Evolutionary conservation across 208 protist genomes (phyloP).

Genomic region (Crithidia sp.): DNA sequence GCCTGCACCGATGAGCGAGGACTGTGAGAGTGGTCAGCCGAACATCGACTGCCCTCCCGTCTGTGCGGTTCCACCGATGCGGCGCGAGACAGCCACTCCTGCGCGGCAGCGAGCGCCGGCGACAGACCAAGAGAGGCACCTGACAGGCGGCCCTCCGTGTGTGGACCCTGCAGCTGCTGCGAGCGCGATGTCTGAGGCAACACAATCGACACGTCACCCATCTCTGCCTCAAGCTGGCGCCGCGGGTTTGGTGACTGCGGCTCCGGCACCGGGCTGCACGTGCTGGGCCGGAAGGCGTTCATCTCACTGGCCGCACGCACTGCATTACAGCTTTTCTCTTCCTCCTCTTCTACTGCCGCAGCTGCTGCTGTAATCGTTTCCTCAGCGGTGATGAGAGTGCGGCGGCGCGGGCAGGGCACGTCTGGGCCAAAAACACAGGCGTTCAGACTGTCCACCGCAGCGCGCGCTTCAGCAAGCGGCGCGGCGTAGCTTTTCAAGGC

Average conservation of each 20-base stretch:
- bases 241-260: conserved; percentile 32
- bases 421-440: background rate
- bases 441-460: conserved; percentile 18
- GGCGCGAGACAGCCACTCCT: conserved; percentile 20
- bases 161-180: conserved; percentile 7
- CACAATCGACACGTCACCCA: conserved; percentile 13
- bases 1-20: conserved; percentile 18
- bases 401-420: conserved; percentile 5
- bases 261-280: conserved; percentile 3
- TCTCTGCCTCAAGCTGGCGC: conserved; percentile 5
- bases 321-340: background rate
- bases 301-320: background rate
- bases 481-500: conserved; percentile 40
- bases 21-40: background rate
- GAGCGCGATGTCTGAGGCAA: conserved; percentile 18
- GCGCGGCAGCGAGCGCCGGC: conserved; percentile 12
- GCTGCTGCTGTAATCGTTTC: background rate
- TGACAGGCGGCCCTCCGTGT: background rate
- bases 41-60: too few relatives aligned
- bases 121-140: background rate
- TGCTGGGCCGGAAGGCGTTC: background rate
- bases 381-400: conserved; percentile 8
- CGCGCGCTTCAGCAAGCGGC: conserved; percentile 9
- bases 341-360: too few relatives aligned
- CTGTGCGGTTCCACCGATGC: conserved; percentile 6